Percentiles rank a stretch among this genome's conserved stretches.
Conservation (phyloP, 2,329 filamentous ascomycete species). For the Emergomyces pasteurianus region DNA sequence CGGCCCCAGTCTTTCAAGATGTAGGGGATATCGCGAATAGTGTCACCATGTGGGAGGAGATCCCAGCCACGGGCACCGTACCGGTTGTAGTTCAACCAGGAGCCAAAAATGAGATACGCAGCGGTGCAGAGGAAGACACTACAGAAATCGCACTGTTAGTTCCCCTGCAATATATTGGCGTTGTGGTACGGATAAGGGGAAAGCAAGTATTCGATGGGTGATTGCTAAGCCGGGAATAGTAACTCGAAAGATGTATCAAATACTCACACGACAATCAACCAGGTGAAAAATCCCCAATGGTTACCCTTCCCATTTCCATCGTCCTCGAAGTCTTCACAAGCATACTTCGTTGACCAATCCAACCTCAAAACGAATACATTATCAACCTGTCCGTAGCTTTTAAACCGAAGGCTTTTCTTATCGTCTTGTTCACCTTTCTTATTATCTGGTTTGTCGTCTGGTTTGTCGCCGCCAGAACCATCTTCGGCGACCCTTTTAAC, state of each 20-base stretch:
- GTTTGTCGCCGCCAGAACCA: constrained; percentile 20
- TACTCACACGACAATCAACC: constrained; percentile 82
- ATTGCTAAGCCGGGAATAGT: neutral
- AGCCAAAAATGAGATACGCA: constrained; percentile 91
- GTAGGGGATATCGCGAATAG: constrained; percentile 84
- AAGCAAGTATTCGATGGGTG: neutral
- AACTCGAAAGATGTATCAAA: neutral
- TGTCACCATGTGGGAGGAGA: constrained; percentile 81
- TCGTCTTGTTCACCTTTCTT: constrained; percentile 24
- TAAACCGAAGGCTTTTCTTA: constrained; percentile 57
- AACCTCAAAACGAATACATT: constrained; percentile 56
- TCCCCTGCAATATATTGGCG: neutral
- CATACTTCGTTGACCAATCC: constrained; percentile 79
- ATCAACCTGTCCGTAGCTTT: constrained; percentile 55
- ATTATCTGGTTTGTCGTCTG: constrained; percentile 9
- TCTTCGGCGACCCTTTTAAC: constrained; percentile 17
- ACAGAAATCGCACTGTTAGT: constrained; percentile 15
- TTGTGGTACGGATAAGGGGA: neutral
- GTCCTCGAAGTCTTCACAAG: constrained; percentile 53
- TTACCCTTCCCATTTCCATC: constrained; percentile 34
- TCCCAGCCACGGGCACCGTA: constrained; percentile 95
- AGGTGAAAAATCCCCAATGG: constrained; percentile 94
- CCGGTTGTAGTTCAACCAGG: constrained; percentile 97
- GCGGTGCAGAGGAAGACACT: constrained; percentile 78
- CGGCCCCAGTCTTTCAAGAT: constrained; percentile 79